These are phyloP conservation scores for Erodium chrysanthum DNA, from an alignment of 441 rosid species.

Conservation along the genomic window DNA sequence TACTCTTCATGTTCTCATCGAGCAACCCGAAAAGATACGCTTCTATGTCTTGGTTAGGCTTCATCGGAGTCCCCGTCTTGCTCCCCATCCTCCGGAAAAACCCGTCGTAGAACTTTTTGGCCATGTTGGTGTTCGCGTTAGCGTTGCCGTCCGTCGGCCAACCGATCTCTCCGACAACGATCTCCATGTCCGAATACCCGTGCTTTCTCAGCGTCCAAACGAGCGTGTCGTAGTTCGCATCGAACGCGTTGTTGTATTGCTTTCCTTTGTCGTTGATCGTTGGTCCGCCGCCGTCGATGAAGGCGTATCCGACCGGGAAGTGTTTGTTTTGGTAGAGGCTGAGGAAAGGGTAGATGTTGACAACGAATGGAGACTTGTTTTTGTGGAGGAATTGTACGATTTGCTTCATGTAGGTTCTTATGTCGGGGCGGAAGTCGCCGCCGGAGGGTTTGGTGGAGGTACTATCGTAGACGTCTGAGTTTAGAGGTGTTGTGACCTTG, in stretches of 20 bases:
- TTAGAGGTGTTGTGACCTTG: constrained; percentile 56
- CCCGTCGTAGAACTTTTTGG: constrained; percentile 58
- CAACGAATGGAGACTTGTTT: constrained; percentile 49
- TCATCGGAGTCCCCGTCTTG: constrained; percentile 51
- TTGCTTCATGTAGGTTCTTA: constrained; percentile 31
- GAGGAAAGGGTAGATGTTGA: constrained; percentile 86
- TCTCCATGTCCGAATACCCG: constrained; percentile 29
- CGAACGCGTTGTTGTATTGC: constrained; percentile 54
- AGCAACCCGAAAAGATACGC: constrained; percentile 51
- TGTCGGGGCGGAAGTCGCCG: constrained; percentile 44
- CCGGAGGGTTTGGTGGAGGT: constrained; percentile 46
- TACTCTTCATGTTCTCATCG: constrained; percentile 63
- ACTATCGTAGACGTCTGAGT: constrained; percentile 72
- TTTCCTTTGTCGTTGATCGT: constrained; percentile 31
- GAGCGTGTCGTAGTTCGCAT: constrained; percentile 75
- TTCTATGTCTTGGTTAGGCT: constrained; percentile 38
- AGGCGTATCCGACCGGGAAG: constrained; percentile 63
- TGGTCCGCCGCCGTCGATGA: constrained; percentile 30
- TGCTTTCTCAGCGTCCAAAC: constrained; percentile 45
- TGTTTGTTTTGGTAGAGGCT: constrained; percentile 45
- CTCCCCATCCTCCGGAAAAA: constrained; percentile 41
- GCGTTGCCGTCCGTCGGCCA: constrained; percentile 77
- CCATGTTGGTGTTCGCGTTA: constrained; percentile 26
- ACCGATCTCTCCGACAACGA: constrained; percentile 81
- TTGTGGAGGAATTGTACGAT: constrained; percentile 36